phyloP scores from a whole-genome alignment of 306 rosid species.

The Malus fusca region DNA sequence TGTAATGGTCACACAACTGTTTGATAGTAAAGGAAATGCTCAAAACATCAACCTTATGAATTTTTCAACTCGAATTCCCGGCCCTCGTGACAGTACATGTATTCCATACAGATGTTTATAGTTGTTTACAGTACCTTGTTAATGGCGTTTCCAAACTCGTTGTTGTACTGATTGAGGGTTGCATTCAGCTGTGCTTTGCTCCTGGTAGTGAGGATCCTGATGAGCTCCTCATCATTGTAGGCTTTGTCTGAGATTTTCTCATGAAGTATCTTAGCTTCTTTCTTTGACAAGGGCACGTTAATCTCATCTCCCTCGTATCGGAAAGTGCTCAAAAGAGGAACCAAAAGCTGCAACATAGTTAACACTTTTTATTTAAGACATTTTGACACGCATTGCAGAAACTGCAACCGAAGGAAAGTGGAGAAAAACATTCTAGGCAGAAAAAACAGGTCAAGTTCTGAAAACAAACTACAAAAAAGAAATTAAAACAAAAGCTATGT shows the following conservation, averaged over 20 bases:
- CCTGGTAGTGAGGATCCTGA: conserved; percentile 69
- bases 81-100: not conserved
- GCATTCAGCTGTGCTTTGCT: conserved; percentile 68
- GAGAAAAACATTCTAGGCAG: not conserved
- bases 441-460: too few species aligned
- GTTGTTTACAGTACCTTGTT: conserved; percentile 44
- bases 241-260: conserved; percentile 54
- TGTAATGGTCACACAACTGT: not conserved
- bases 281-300: conserved; percentile 46
- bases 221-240: conserved; percentile 52
- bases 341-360: conserved; percentile 53
- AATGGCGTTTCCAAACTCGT: conserved; percentile 58
- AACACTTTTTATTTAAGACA: too few species aligned
- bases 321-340: conserved; percentile 59
- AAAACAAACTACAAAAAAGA: too few species aligned
- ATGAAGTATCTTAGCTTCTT: conserved; percentile 71
- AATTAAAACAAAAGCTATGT: not conserved
- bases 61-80: too few species aligned
- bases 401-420: not conserved
- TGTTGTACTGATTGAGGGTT: conserved; percentile 61
- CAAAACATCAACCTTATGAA: too few species aligned
- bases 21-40: not conserved
- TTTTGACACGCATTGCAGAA: too few species aligned
- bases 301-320: conserved; percentile 86
- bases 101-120: not conserved